phyloP scores from a whole-genome alignment of 163 green algal species.

The Picocystis sp. region DNA sequence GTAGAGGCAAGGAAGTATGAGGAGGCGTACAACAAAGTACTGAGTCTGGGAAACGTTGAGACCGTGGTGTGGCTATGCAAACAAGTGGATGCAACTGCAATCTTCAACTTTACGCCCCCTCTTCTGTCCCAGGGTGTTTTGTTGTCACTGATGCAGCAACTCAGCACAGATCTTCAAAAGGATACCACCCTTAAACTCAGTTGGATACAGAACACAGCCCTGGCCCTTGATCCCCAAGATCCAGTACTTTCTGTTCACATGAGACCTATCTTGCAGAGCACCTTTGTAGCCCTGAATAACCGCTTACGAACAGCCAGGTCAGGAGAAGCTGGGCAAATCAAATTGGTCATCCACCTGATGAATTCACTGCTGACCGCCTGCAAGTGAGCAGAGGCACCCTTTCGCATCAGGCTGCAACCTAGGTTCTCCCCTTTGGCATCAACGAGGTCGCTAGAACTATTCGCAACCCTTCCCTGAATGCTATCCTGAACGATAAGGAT shows the following conservation, averaged over 20 bases:
- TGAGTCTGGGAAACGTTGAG: conserved; percentile 36
- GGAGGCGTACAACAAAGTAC: conserved; percentile 46
- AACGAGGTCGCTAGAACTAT: too few species aligned
- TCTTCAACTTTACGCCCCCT: conserved; percentile 14
- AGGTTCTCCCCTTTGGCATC: too few species aligned
- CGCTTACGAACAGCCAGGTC: too few species aligned
- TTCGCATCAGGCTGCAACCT: too few species aligned
- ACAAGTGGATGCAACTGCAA: conserved; percentile 15
- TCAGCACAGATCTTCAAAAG: conserved; percentile 33
- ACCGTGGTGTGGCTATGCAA: conserved; percentile 57
- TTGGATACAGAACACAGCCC: conserved; percentile 43
- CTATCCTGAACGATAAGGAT: too few species aligned
- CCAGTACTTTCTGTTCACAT: conserved; percentile 29
- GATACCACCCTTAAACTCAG: conserved; percentile 33
- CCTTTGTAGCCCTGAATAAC: conserved; percentile 21
- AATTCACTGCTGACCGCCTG: conserved; percentile 25
- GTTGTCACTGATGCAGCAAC: conserved; percentile 59
- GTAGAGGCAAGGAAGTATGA: conserved; percentile 36
- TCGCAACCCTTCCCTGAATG: too few species aligned
- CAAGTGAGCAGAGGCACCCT: too few species aligned
- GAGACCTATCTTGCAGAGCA: conserved; percentile 27
- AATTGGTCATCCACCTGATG: conserved; percentile 37
- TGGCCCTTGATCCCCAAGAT: conserved; percentile 34
- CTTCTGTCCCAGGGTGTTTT: conserved; percentile 34
- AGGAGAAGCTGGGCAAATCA: conserved; percentile 11